These are phyloP conservation scores for Osmanthus fragrans DNA, from an alignment of 257 asterid species.

Conservation along the genomic window DNA sequence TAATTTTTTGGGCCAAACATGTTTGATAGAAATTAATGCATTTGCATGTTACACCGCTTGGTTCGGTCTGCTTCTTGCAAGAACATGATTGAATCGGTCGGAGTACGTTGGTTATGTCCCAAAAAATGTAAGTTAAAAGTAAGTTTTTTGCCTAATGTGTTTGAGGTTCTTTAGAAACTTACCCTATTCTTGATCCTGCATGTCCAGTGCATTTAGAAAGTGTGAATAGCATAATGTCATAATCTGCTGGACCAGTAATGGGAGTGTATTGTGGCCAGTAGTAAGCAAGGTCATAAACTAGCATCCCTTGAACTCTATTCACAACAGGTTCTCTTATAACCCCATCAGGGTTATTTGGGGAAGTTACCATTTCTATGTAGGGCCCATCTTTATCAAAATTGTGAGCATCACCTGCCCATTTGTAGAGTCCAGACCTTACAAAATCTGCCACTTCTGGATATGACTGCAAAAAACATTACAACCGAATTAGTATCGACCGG, in stretches of 20 bases:
- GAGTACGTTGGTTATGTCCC: too few species aligned
- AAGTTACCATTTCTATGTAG: slow-evolving; percentile 69
- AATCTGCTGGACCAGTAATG: slow-evolving; percentile 56
- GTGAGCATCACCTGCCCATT: slow-evolving; percentile 80
- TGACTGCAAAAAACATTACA: slow-evolving; percentile 36
- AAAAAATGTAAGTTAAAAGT: neutral
- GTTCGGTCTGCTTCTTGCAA: neutral
- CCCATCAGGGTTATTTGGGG: slow-evolving; percentile 84
- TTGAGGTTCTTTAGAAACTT: neutral
- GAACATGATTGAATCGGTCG: too few species aligned
- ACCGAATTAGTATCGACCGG: too few species aligned
- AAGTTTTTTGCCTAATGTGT: neutral
- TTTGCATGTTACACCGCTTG: too few species aligned
- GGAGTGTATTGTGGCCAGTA: slow-evolving; percentile 93
- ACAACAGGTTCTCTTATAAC: slow-evolving; percentile 52
- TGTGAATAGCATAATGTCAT: slow-evolving; percentile 77
- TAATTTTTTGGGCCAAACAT: too few species aligned
- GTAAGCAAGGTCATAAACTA: slow-evolving; percentile 74
- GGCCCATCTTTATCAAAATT: slow-evolving; percentile 49
- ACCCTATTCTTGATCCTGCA: slow-evolving; percentile 96
- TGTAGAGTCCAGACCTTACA: slow-evolving; percentile 51
- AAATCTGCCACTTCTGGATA: slow-evolving; percentile 61
- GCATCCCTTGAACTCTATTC: slow-evolving; percentile 43
- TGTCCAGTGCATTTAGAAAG: slow-evolving; percentile 88
- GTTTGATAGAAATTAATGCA: too few species aligned